Conservation (phyloP, 345 rosid species). For the Syzygium oleosum region DNA sequence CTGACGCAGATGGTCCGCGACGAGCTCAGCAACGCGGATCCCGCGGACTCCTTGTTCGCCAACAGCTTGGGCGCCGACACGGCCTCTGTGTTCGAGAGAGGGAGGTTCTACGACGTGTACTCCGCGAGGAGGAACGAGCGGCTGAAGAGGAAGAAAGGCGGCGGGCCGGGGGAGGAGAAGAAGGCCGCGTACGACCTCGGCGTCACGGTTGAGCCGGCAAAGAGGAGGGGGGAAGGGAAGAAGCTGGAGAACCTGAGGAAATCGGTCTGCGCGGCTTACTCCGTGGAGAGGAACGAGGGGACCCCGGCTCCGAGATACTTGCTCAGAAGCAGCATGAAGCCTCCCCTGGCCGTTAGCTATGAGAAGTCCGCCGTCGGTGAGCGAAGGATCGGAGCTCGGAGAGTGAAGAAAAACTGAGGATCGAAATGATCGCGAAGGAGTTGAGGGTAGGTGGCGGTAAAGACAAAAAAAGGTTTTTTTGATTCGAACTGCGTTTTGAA, state of each 20-base stretch:
- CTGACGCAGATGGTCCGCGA: slow-evolving; percentile 39
- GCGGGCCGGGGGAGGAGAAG: slow-evolving; percentile 10
- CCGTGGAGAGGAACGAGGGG: slow-evolving; percentile 23
- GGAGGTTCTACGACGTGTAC: slow-evolving; percentile 78
- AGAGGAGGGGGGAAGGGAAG: slow-evolving; percentile 51
- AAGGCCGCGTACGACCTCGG: slow-evolving; percentile 45
- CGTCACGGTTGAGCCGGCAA: slow-evolving; percentile 42
- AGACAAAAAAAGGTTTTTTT: not conserved
- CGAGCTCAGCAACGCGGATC: slow-evolving; percentile 24
- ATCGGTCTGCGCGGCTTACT: slow-evolving; percentile 32
- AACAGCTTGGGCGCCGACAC: slow-evolving; percentile 10
- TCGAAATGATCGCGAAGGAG: not conserved
- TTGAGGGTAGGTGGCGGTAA: not conserved
- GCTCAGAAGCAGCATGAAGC: slow-evolving; percentile 71
- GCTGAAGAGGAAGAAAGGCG: slow-evolving; percentile 56
- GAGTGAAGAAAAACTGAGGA: not conserved
- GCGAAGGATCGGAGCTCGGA: not conserved
- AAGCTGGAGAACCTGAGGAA: slow-evolving; percentile 50
- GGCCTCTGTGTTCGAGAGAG: slow-evolving; percentile 59
- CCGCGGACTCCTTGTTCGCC: not conserved
- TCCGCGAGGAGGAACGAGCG: slow-evolving; percentile 78
- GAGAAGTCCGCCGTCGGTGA: slow-evolving; percentile 3
- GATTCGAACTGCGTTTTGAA: not conserved
- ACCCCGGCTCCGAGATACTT: slow-evolving; percentile 44
- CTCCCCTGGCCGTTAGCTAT: slow-evolving; percentile 30